Percentiles rank a stretch among this genome's conserved stretches.
These are phyloP conservation scores for Sporisorium reilianum DNA, from an alignment of 1,284 basidiomycete species.

Conservation along the genomic window DNA sequence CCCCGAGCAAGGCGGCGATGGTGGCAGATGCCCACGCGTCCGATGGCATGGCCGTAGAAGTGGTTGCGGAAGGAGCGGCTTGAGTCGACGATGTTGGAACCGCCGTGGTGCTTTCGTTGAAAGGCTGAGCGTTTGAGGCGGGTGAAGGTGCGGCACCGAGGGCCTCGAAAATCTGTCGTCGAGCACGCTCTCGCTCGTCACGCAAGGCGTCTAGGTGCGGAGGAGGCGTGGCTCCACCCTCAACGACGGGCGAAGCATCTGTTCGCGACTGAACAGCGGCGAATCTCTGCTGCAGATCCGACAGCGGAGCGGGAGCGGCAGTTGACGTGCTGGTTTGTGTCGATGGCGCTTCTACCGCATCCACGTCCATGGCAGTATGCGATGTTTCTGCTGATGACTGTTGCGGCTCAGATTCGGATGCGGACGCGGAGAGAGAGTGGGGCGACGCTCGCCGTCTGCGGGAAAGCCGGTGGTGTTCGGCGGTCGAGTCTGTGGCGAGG, in stretches of 20 bases:
- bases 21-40: conserved; percentile 24
- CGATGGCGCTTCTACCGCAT: conserved; percentile 1
- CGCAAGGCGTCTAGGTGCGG: conserved; percentile 38
- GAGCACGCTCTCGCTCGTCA: conserved; percentile 45
- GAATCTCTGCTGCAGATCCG: conserved; percentile 19
- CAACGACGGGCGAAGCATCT: conserved; percentile 9
- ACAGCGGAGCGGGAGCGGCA: background rate
- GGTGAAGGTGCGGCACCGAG: conserved; percentile 12
- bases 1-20: conserved; percentile 36
- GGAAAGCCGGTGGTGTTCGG: background rate
- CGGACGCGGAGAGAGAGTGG: background rate
- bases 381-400: background rate
- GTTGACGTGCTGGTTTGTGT: background rate
- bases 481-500: background rate
- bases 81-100: background rate
- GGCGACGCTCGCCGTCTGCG: conserved; percentile 20
- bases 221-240: conserved; percentile 35
- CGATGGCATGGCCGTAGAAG: background rate
- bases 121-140: background rate
- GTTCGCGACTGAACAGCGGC: conserved; percentile 7
- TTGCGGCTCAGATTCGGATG: background rate
- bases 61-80: background rate
- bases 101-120: background rate
- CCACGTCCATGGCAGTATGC: conserved; percentile 20
- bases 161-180: conserved; percentile 40